Evolutionary conservation across 805 yeast species (phyloP).

Genomic region (Starmera amethionina): DNA sequence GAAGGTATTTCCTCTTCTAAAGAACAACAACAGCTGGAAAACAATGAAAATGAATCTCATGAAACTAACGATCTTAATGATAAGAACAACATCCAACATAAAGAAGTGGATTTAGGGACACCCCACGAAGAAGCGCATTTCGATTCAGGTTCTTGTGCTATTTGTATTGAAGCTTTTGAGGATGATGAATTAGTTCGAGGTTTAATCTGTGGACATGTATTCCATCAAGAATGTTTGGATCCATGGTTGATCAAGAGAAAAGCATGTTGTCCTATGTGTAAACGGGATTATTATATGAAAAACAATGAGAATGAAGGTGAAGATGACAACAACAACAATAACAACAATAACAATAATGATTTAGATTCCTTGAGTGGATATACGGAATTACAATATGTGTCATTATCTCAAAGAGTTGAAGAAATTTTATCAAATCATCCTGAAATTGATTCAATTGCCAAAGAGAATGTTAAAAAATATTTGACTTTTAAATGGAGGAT

Average conservation of each 20-base stretch:
- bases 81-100: neutral
- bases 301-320: conserved; percentile 8
- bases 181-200: conserved; percentile 60
- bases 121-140: conserved; percentile 29
- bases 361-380: conserved; percentile 9
- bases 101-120: conserved; percentile 12
- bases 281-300: conserved; percentile 46
- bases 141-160: conserved; percentile 67
- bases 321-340: conserved; percentile 3
- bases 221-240: conserved; percentile 69
- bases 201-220: conserved; percentile 73
- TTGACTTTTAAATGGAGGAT: conserved; percentile 21
- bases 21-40: too few relatives aligned
- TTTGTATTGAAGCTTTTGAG: conserved; percentile 61
- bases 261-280: conserved; percentile 81
- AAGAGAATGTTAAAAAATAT: conserved; percentile 25
- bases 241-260: conserved; percentile 72
- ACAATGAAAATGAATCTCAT: neutral
- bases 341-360: conserved; percentile 19
- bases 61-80: neutral
- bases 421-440: conserved; percentile 30
- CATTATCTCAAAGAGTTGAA: conserved; percentile 31
- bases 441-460: conserved; percentile 37
- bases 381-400: conserved; percentile 27
- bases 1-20: neutral